A percentile compares a stretch with the other conserved stretches of the same genome.
phyloP scores from a whole-genome alignment of 2,329 filamentous ascomycete genomes.

The Rosellinia necatrix region DNA sequence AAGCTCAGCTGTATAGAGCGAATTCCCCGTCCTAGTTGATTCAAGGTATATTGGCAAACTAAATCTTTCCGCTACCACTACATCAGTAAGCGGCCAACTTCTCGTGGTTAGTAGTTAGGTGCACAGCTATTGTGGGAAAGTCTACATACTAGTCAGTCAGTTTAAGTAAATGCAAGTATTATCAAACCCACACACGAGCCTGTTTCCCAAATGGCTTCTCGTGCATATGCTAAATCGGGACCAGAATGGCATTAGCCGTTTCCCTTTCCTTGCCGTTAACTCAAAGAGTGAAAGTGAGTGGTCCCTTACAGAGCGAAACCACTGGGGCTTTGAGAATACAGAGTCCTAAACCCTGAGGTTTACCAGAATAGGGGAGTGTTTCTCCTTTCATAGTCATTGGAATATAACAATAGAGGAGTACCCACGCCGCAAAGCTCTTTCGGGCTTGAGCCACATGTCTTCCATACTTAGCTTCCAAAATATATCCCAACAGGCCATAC shows the following conservation, averaged over 20 bases:
- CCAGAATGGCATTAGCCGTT: constrained; percentile 29
- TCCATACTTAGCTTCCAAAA: constrained; percentile 31
- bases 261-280: constrained; percentile 30
- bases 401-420: background rate
- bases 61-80: constrained; percentile 35
- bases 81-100: constrained; percentile 30
- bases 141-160: constrained; percentile 25
- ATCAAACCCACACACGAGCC: constrained; percentile 33
- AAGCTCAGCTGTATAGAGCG: constrained; percentile 33
- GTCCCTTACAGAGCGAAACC: too few species aligned
- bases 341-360: background rate
- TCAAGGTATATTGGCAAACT: constrained; percentile 35
- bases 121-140: constrained; percentile 33
- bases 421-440: constrained; percentile 28
- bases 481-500: constrained; percentile 37
- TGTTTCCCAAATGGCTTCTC: constrained; percentile 34
- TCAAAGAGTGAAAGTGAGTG: background rate
- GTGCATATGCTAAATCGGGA: constrained; percentile 33
- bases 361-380: background rate
- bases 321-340: too few species aligned
- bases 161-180: background rate
- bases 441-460: constrained; percentile 31
- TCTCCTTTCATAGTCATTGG: too few species aligned
- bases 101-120: constrained; percentile 34
- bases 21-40: constrained; percentile 24